Evolutionary conservation across 768 basidiomycete genomes (phyloP).

Genomic region (Clavaria fumosa): DNA sequence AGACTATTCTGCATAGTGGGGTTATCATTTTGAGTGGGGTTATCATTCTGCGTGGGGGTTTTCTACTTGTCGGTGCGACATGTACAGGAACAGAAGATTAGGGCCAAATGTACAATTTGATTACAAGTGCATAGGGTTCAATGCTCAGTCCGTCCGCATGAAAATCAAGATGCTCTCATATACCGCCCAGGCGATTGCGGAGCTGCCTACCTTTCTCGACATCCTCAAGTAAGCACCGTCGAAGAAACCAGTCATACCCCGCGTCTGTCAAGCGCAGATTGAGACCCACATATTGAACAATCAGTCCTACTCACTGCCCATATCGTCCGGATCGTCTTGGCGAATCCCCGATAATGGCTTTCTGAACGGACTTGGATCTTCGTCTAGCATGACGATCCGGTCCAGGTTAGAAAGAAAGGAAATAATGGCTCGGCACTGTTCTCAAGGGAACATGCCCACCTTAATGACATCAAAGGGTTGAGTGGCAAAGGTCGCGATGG

Average conservation of each 20-base stretch:
- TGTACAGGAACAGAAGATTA: too few relatives aligned
- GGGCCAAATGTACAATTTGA: too few relatives aligned
- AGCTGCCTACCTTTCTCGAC: conserved; percentile 74
- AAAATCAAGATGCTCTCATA: conserved; percentile 68
- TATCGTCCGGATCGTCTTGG: conserved; percentile 47
- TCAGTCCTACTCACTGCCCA: conserved; percentile 39
- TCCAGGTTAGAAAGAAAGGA: not conserved
- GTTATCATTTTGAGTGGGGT: too few relatives aligned
- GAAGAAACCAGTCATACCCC: conserved; percentile 68
- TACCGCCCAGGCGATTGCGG: conserved; percentile 85
- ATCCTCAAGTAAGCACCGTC: conserved; percentile 75
- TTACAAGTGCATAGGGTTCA: too few relatives aligned
- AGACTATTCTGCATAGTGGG: too few relatives aligned
- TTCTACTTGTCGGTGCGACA: too few relatives aligned
- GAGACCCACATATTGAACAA: conserved; percentile 1
- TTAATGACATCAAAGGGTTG: conserved; percentile 94
- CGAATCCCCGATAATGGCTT: conserved; percentile 56
- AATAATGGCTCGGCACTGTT: too few relatives aligned
- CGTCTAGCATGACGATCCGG: conserved; percentile 33
- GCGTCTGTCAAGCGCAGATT: conserved; percentile 40
- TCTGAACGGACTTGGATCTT: conserved; percentile 84
- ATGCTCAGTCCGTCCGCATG: too few relatives aligned
- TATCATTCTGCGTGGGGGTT: too few relatives aligned
- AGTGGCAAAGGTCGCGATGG: conserved; percentile 69
- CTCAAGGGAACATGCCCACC: conserved; percentile 26